phyloP scores from a whole-genome alignment of 768 basidiomycete genomes.

The Psilocybe cyanescens region DNA sequence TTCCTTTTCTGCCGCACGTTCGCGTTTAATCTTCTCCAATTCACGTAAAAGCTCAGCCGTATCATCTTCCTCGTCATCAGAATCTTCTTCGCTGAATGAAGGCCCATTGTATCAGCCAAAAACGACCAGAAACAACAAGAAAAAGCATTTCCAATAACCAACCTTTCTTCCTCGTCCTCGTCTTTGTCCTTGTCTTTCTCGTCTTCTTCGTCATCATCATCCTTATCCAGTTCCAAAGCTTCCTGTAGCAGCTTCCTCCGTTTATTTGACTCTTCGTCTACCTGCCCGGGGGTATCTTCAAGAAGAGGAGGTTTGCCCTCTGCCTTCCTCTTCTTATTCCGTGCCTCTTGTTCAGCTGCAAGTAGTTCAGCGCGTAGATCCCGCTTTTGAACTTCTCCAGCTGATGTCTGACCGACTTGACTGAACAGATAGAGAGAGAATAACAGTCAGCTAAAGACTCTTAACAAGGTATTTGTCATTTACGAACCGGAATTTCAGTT shows the following conservation, averaged over 20 bases:
- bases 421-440: slow-evolving; percentile 35
- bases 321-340: slow-evolving; percentile 91
- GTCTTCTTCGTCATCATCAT: slow-evolving; percentile 81
- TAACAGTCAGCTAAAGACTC: neutral
- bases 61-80: slow-evolving; percentile 76
- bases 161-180: slow-evolving; percentile 57
- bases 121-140: neutral
- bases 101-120: neutral
- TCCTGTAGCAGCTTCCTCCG: slow-evolving; percentile 88
- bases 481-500: slow-evolving; percentile 91
- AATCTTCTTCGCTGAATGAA: slow-evolving; percentile 37
- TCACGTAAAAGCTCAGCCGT: slow-evolving; percentile 94
- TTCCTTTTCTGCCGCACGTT: slow-evolving; percentile 92
- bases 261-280: slow-evolving; percentile 72
- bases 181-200: slow-evolving; percentile 39
- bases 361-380: slow-evolving; percentile 87
- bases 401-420: slow-evolving; percentile 89
- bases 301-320: slow-evolving; percentile 67
- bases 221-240: slow-evolving; percentile 85
- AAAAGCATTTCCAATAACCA: slow-evolving; percentile 3
- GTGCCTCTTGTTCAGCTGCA: slow-evolving; percentile 84
- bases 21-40: slow-evolving; percentile 97
- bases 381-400: slow-evolving; percentile 71
- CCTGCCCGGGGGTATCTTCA: slow-evolving; percentile 37
- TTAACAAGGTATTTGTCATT: neutral